Percentiles rank a stretch among this genome's conserved stretches.
Conservation (phyloP, 441 rosid species). For the Erodium texanum region DNA sequence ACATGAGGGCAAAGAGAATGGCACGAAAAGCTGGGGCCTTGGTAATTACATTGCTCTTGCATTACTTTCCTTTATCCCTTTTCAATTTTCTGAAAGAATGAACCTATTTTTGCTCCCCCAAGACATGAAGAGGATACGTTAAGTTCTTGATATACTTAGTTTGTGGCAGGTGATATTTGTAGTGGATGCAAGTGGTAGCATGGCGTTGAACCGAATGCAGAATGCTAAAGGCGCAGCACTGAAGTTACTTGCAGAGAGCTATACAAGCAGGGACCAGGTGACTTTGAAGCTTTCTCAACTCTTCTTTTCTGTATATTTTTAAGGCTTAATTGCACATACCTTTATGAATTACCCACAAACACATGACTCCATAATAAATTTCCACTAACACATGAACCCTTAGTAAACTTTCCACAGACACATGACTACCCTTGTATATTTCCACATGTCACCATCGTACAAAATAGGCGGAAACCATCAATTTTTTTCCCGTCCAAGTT, state of each 20-base stretch:
- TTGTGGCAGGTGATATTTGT: constrained; percentile 74
- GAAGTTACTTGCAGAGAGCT: constrained; percentile 92
- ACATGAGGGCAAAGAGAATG: constrained; percentile 99
- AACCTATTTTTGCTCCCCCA: background rate
- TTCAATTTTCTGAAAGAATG: background rate
- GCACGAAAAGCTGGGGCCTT: constrained; percentile 99
- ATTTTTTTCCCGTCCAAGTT: too few relatives aligned
- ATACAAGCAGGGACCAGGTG: constrained; percentile 99
- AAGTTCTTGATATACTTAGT: constrained; percentile 14
- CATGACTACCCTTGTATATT: too few relatives aligned
- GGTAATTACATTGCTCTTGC: constrained; percentile 40
- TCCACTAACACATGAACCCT: too few relatives aligned
- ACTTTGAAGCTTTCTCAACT: too few relatives aligned
- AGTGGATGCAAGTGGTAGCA: constrained; percentile 99
- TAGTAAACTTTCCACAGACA: too few relatives aligned
- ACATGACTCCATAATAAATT: too few relatives aligned
- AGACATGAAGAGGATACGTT: background rate
- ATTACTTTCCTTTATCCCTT: constrained; percentile 7
- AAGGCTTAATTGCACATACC: too few relatives aligned
- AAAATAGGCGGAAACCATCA: too few relatives aligned
- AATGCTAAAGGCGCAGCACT: constrained; percentile 99
- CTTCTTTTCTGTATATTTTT: too few relatives aligned
- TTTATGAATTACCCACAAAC: background rate
- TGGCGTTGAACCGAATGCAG: constrained; percentile 98
- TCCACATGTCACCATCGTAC: too few relatives aligned